Percentiles rank a stretch among this genome's conserved stretches.
phyloP scores from a whole-genome alignment of 1,284 basidiomycete genomes.

The Ceratobasidium sp. region DNA sequence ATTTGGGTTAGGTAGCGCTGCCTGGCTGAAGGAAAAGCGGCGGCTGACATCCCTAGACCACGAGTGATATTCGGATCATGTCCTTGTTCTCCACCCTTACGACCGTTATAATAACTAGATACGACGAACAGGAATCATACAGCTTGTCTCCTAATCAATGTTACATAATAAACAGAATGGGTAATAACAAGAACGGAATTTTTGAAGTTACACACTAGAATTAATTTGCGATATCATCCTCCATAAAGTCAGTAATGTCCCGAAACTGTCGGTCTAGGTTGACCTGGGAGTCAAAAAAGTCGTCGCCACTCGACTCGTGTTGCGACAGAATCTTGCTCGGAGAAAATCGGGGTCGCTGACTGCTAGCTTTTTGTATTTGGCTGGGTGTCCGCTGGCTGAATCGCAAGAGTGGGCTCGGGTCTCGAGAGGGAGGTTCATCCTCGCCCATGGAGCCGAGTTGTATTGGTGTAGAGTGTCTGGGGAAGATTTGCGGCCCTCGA shows the following conservation, averaged over 20 bases:
- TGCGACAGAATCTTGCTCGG: conserved; percentile 5
- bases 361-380: not conserved
- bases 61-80: not conserved
- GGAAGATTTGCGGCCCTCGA: not conserved
- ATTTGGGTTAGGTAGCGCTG: not conserved
- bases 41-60: conserved; percentile 2
- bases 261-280: conserved; percentile 19
- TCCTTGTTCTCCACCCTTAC: not conserved
- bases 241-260: conserved; percentile 26
- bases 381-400: conserved; percentile 9
- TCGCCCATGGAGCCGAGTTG: not conserved
- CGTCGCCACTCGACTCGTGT: conserved; percentile 6
- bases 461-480: not conserved
- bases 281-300: conserved; percentile 22
- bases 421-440: conserved; percentile 3
- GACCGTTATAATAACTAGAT: conserved; percentile 4
- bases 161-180: conserved; percentile 9
- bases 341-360: conserved; percentile 21
- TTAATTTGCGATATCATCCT: conserved; percentile 17
- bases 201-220: not conserved
- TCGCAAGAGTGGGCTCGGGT: conserved; percentile 18
- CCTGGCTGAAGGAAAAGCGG: conserved; percentile 31
- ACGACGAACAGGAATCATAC: not conserved
- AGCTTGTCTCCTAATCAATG: conserved; percentile 1
- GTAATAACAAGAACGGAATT: not conserved